Percentiles rank a stretch among this genome's conserved stretches.
Conservation (phyloP, 495 filamentous ascomycete genomes). For the Hypoxylon fragiforme region DNA sequence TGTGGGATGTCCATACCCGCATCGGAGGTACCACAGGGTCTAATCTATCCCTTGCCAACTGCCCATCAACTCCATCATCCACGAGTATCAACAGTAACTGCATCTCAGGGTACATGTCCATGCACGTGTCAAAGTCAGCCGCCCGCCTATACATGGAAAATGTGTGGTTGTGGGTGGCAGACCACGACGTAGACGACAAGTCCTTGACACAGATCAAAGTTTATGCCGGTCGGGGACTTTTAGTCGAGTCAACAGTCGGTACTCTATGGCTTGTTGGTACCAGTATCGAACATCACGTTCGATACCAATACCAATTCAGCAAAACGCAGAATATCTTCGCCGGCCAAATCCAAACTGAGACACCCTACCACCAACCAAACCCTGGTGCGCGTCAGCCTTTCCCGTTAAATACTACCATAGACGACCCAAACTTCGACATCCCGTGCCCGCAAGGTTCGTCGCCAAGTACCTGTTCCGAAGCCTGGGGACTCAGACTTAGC, state of each 20-base stretch:
- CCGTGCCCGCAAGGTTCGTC: slow-evolving; percentile 34
- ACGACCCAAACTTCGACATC: slow-evolving; percentile 70
- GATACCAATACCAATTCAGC: slow-evolving; percentile 79
- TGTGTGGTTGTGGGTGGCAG: slow-evolving; percentile 69
- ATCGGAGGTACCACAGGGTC: slow-evolving; percentile 81
- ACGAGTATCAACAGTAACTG: slow-evolving; percentile 56
- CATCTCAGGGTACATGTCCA: slow-evolving; percentile 66
- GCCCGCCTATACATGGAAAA: slow-evolving; percentile 66
- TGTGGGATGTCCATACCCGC: slow-evolving; percentile 91
- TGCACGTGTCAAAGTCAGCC: slow-evolving; percentile 65
- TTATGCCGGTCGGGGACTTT: slow-evolving; percentile 68
- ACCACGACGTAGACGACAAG: slow-evolving; percentile 71
- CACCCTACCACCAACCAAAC: slow-evolving; percentile 69
- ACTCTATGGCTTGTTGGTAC: slow-evolving; percentile 60
- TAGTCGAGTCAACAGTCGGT: slow-evolving; percentile 59
- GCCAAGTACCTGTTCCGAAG: slow-evolving; percentile 46
- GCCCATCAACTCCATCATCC: slow-evolving; percentile 63
- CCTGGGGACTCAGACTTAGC: slow-evolving; percentile 58
- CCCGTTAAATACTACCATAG: slow-evolving; percentile 57
- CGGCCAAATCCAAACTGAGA: slow-evolving; percentile 80
- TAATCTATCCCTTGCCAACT: slow-evolving; percentile 70
- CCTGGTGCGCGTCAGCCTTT: slow-evolving; percentile 71
- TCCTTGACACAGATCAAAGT: slow-evolving; percentile 64
- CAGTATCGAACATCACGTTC: slow-evolving; percentile 67
- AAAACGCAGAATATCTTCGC: slow-evolving; percentile 66